A percentile compares a stretch with the other conserved stretches of the same genome.
These are phyloP conservation scores for Fusarium globosum DNA, from an alignment of 2,329 filamentous ascomycete species.

Conservation along the genomic window DNA sequence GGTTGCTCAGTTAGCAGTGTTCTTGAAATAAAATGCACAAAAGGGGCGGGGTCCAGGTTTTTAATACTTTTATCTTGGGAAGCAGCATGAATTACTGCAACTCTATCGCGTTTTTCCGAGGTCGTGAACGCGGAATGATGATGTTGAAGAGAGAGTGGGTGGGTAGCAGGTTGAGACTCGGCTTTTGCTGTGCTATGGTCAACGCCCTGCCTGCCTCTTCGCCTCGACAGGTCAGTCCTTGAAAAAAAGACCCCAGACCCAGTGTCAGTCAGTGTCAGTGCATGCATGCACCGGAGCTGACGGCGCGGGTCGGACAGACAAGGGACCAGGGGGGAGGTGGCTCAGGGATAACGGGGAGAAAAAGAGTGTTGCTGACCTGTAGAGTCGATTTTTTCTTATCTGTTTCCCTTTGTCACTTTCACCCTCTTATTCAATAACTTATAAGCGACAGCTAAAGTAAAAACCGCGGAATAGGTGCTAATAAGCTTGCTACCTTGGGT, in stretches of 20 bases:
- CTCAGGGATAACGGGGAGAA: constrained; percentile 13
- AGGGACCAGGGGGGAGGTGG: constrained; percentile 25
- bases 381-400: neutral
- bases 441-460: constrained; percentile 4
- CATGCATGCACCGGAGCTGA: constrained; percentile 36
- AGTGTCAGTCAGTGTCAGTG: constrained; percentile 31
- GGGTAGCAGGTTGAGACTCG: constrained; percentile 36
- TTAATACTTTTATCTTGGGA: constrained; percentile 44
- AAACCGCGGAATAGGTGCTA: neutral
- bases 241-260: constrained; percentile 19
- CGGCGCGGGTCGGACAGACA: constrained; percentile 42
- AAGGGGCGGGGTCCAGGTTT: constrained; percentile 5
- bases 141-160: constrained; percentile 41
- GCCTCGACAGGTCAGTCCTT: constrained; percentile 16
- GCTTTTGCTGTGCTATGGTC: constrained; percentile 24
- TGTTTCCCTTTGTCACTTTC: neutral
- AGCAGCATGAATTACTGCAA: constrained; percentile 49
- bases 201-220: constrained; percentile 24
- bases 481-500: neutral
- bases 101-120: constrained; percentile 48
- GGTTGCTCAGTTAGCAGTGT: constrained; percentile 29
- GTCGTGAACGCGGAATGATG: constrained; percentile 47
- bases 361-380: neutral
- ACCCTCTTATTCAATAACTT: constrained; percentile 5
- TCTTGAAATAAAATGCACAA: neutral